phyloP scores from a whole-genome alignment of 352 stramenopile species.

The Saprolegnia parasitica region DNA sequence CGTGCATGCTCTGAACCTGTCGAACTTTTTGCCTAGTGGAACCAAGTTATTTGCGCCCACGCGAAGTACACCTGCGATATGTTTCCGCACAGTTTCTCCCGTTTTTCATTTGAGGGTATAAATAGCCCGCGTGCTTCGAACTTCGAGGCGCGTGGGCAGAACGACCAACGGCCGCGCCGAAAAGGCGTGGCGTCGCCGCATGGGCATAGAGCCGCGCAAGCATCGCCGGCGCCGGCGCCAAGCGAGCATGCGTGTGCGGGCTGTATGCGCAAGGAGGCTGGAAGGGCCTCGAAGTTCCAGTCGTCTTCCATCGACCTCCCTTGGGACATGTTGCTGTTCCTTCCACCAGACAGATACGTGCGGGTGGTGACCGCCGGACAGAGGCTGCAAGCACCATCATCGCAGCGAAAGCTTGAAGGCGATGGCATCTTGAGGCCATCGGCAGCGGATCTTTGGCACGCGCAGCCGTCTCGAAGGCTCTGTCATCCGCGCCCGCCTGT shows the following conservation, averaged over 20 bases:
- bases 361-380: no score
- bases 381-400: no score
- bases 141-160: background rate
- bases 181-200: background rate
- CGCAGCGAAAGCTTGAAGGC: no score
- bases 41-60: background rate
- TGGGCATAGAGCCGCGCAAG: background rate
- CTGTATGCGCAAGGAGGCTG: background rate
- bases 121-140: conserved; percentile 6
- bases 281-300: background rate
- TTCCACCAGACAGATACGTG: background rate
- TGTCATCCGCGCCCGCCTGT: background rate
- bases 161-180: background rate
- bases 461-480: no score
- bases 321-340: conserved; percentile 1
- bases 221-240: no score
- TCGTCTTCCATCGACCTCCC: background rate
- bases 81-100: conserved; percentile 4
- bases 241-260: no score
- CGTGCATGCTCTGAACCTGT: background rate
- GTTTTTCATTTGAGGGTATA: conserved; percentile 1
- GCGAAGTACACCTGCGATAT: background rate
- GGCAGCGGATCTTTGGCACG: no score
- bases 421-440: no score
- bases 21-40: conserved; percentile 15